These are phyloP conservation scores for Pelargonium fulgidum DNA, from an alignment of 441 rosid genomes.

Conservation along the genomic window DNA sequence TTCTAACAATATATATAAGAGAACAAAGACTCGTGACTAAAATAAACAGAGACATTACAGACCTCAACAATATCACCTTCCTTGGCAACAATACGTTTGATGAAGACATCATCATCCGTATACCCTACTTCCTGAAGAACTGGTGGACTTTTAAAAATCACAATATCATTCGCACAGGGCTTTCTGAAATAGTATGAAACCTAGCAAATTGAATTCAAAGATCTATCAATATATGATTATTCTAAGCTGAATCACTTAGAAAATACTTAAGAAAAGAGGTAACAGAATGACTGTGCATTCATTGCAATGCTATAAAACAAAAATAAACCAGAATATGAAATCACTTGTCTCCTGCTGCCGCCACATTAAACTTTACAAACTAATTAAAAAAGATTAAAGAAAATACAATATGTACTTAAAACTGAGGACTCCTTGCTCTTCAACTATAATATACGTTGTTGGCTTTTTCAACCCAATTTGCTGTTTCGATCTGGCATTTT, in stretches of 20 bases:
- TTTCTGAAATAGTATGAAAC: conserved; percentile 76
- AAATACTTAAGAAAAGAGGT: neutral
- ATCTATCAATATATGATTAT: conserved; percentile 9
- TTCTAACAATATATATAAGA: neutral
- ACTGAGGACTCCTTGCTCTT: neutral
- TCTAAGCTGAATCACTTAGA: neutral
- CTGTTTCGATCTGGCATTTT: too few relatives aligned
- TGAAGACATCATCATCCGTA: conserved; percentile 82
- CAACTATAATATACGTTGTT: neutral
- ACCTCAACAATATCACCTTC: conserved; percentile 87
- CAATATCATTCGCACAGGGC: conserved; percentile 90
- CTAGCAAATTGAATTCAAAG: conserved; percentile 36
- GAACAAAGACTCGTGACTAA: neutral
- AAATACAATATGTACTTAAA: neutral
- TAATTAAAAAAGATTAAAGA: neutral
- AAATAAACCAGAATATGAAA: neutral
- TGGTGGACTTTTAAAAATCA: conserved; percentile 89
- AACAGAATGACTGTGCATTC: neutral
- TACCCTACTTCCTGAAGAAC: conserved; percentile 90
- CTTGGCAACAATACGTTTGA: conserved; percentile 78
- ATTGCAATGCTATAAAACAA: neutral
- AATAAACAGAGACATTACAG: neutral
- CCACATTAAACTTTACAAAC: neutral
- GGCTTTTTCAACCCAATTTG: neutral
- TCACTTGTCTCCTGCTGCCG: neutral